These are phyloP conservation scores for Cladophialophora exuberans DNA, from an alignment of 2,329 filamentous ascomycete genomes.

Conservation along the genomic window DNA sequence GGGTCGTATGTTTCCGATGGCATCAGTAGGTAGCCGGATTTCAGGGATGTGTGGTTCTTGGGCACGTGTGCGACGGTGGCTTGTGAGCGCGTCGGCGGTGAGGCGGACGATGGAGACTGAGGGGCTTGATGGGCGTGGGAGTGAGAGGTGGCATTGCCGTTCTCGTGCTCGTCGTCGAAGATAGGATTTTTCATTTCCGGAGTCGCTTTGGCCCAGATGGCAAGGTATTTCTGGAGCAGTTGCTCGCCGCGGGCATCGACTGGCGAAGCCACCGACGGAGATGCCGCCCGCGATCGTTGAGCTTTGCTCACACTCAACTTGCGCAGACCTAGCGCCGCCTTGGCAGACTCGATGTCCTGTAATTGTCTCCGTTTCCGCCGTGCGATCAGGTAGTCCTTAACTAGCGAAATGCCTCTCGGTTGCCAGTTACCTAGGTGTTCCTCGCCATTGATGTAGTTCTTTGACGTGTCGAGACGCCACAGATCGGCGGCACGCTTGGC, in stretches of 20 bases:
- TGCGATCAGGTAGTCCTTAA: constrained; percentile 81
- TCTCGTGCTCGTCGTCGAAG: constrained; percentile 44
- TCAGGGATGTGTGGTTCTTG: constrained; percentile 80
- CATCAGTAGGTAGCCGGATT: constrained; percentile 84
- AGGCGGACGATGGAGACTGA: constrained; percentile 30
- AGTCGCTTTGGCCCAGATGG: constrained; percentile 37
- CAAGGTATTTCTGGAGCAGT: constrained; percentile 45
- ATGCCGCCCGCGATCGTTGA: constrained; percentile 19
- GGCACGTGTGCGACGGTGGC: constrained; percentile 76
- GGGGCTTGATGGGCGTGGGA: constrained; percentile 42
- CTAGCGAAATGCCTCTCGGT: constrained; percentile 84
- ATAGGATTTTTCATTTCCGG: constrained; percentile 45
- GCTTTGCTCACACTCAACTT: constrained; percentile 36
- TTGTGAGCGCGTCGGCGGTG: constrained; percentile 66
- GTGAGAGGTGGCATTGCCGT: too few species aligned
- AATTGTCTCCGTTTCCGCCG: constrained; percentile 74
- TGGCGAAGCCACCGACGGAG: constrained; percentile 20
- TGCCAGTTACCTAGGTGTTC: constrained; percentile 84
- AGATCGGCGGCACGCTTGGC: constrained; percentile 91
- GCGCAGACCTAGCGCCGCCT: constrained; percentile 47
- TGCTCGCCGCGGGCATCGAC: constrained; percentile 33
- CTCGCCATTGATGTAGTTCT: constrained; percentile 96
- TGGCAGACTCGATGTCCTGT: constrained; percentile 74
- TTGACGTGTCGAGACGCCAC: constrained; percentile 93
- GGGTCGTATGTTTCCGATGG: constrained; percentile 68